phyloP scores from a whole-genome alignment of 139 green algal genomes.

The Ulvella scutata region DNA sequence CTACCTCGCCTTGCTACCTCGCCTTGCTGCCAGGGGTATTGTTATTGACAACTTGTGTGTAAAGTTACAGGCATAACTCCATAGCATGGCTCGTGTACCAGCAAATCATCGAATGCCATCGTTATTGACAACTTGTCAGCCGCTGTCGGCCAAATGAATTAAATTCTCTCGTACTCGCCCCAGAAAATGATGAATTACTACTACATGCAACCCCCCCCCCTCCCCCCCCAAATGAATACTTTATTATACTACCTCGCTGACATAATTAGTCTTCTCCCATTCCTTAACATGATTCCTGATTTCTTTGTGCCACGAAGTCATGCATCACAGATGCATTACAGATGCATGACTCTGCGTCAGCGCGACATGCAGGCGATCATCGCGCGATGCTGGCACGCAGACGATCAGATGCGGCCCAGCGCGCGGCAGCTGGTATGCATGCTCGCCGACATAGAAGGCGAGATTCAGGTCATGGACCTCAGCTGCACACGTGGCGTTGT shows the following conservation, averaged over 20 bases:
- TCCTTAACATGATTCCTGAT: too few relatives aligned
- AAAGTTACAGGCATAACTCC: too few relatives aligned
- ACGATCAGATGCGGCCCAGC: background rate
- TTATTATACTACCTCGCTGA: background rate
- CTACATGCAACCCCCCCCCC: background rate
- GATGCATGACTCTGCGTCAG: background rate
- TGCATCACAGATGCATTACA: background rate
- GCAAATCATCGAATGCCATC: too few relatives aligned
- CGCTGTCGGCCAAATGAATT: too few relatives aligned
- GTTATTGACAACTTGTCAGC: too few relatives aligned
- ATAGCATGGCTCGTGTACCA: too few relatives aligned
- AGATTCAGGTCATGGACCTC: background rate
- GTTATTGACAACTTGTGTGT: too few relatives aligned
- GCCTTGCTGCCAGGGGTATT: too few relatives aligned
- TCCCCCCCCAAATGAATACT: background rate
- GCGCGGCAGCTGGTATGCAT: background rate
- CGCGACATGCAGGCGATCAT: constrained; percentile 2
- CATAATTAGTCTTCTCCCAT: too few relatives aligned
- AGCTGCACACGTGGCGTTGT: background rate
- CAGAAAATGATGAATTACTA: background rate
- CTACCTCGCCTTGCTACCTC: too few relatives aligned
- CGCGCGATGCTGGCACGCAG: background rate
- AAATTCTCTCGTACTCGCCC: background rate
- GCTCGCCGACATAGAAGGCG: background rate
- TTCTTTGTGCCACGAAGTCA: background rate